Evolutionary conservation across 192 early-diverging fungal genomes (phyloP).

Genomic region (Entomortierella chlamydospora): DNA sequence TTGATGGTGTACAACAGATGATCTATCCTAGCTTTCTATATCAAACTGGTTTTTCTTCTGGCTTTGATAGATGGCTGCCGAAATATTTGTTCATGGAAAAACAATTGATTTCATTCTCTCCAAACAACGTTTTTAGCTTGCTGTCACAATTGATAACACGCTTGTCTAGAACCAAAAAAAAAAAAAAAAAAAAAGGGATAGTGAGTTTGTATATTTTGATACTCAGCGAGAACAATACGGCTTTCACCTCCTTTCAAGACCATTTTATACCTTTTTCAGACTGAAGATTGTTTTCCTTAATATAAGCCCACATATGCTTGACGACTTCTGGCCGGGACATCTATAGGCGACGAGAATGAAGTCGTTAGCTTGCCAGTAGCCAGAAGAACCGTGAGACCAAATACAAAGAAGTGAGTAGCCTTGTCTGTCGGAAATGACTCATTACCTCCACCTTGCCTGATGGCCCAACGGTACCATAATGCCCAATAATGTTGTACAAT

Average conservation of each 20-base stretch:
- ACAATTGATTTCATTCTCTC: conserved; percentile 61
- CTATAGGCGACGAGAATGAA: conserved; percentile 37
- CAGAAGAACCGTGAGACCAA: no score
- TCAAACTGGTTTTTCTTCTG: conserved; percentile 18
- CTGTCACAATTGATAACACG: conserved; percentile 66
- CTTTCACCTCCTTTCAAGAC: neutral
- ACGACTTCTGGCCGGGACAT: conserved; percentile 70
- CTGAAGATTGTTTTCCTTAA: conserved; percentile 67
- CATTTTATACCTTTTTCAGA: conserved; percentile 58
- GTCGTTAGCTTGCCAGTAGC: no score
- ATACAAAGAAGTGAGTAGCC: no score
- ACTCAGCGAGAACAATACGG: neutral
- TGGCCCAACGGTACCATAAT: conserved; percentile 52
- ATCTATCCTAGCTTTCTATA: no score
- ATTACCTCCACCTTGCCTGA: conserved; percentile 57
- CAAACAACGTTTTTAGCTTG: conserved; percentile 62
- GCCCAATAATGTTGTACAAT: conserved; percentile 57
- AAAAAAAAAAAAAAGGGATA: no score
- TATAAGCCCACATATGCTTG: conserved; percentile 70
- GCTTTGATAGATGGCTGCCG: conserved; percentile 64
- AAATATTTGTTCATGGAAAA: conserved; percentile 73
- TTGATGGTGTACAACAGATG: no score
- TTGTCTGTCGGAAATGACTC: neutral
- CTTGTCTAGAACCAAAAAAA: no score
- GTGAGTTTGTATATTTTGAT: neutral